These are phyloP conservation scores for Colletotrichum ledebouriae DNA, from an alignment of 2,329 filamentous ascomycete species.

Conservation along the genomic window DNA sequence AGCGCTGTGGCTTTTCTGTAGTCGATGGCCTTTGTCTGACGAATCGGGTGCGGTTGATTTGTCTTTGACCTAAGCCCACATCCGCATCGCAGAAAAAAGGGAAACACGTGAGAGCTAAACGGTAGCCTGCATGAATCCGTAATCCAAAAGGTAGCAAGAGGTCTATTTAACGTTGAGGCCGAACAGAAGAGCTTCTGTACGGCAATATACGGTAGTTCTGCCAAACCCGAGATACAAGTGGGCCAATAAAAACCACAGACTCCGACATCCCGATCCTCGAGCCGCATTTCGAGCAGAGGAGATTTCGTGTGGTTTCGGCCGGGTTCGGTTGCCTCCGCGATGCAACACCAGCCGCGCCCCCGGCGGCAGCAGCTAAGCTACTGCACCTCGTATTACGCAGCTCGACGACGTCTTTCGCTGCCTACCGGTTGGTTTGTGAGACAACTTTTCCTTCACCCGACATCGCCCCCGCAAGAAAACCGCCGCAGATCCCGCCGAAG, in stretches of 20 bases:
- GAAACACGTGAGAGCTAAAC: not conserved
- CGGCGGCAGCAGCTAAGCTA: not conserved
- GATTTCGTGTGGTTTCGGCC: slow-evolving; percentile 11
- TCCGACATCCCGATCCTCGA: not conserved
- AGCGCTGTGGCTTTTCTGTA: slow-evolving; percentile 27
- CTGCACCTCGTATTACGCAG: slow-evolving; percentile 36
- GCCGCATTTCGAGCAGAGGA: not conserved
- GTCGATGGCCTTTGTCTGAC: not conserved
- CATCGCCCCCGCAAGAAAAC: not conserved
- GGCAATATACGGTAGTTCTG: not conserved
- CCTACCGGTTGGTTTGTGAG: slow-evolving; percentile 20
- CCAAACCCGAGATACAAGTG: too few species aligned
- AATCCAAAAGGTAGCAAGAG: too few species aligned
- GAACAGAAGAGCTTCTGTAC: too few species aligned
- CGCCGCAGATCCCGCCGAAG: slow-evolving; percentile 4
- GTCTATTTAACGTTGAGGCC: too few species aligned
- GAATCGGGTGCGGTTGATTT: slow-evolving; percentile 7
- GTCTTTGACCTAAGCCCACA: not conserved
- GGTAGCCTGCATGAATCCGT: not conserved
- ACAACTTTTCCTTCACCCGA: slow-evolving; percentile 7
- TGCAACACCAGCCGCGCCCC: slow-evolving; percentile 34
- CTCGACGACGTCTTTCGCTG: not conserved
- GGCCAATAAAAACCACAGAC: not conserved
- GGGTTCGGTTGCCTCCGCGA: slow-evolving; percentile 22
- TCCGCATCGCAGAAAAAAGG: not conserved